Evolutionary conservation across 1,284 basidiomycete genomes (phyloP).

Genomic region (Irpex sp.): DNA sequence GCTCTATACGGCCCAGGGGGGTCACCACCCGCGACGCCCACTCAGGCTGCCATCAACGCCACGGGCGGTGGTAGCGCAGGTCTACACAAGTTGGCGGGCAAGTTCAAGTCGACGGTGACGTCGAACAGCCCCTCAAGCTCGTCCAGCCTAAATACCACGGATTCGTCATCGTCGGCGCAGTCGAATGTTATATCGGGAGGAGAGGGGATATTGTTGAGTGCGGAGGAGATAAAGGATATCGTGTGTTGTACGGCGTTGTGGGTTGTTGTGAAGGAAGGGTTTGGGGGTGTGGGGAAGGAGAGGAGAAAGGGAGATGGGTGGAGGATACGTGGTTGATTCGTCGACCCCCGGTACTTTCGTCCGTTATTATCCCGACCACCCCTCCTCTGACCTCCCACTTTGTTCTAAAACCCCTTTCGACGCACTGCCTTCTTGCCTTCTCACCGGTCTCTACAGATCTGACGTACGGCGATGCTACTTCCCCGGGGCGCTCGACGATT

Average conservation of each 20-base stretch:
- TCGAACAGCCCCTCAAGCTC: slow-evolving; percentile 6
- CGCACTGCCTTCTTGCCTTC: neutral
- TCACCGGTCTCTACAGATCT: neutral
- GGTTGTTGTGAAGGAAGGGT: slow-evolving; percentile 89
- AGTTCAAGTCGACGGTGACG: neutral
- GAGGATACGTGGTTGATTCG: slow-evolving; percentile 51
- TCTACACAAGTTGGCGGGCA: slow-evolving; percentile 7
- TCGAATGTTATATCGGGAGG: slow-evolving; percentile 1
- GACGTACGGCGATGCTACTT: neutral
- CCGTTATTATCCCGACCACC: no score
- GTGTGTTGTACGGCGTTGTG: slow-evolving; percentile 88
- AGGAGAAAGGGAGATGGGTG: slow-evolving; percentile 76
- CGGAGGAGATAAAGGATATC: slow-evolving; percentile 94
- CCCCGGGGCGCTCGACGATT: neutral
- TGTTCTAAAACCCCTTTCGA: no score
- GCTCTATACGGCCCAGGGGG: slow-evolving; percentile 9
- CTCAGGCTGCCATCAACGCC: slow-evolving; percentile 5
- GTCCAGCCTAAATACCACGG: neutral
- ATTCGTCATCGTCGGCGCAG: neutral
- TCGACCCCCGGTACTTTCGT: no score
- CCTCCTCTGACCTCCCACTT: no score
- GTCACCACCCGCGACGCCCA: slow-evolving; percentile 7
- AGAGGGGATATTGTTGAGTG: slow-evolving; percentile 56
- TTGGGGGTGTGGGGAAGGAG: slow-evolving; percentile 85
- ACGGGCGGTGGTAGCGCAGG: neutral